These are phyloP conservation scores for Obelidium mucronatum DNA, from an alignment of 192 early-diverging fungal species.

Conservation along the genomic window DNA sequence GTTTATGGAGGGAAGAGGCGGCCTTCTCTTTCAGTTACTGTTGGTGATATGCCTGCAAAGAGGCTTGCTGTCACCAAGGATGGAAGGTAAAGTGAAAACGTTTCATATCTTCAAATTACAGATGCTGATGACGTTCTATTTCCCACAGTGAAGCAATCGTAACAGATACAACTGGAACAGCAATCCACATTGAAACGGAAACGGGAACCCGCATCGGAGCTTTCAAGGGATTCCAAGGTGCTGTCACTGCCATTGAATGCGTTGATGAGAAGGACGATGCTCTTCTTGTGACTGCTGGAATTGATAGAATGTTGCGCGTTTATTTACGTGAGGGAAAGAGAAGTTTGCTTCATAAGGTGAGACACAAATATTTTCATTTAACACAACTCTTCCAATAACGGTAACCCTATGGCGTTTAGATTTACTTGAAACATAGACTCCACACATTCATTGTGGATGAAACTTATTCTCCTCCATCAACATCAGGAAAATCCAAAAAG, in stretches of 20 bases:
- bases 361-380: background rate
- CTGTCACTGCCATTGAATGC: slow-evolving; percentile 41
- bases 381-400: background rate
- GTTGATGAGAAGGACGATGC: background rate
- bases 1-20: slow-evolving; percentile 63
- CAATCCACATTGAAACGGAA: slow-evolving; percentile 36
- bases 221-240: slow-evolving; percentile 49
- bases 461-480: background rate
- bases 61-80: slow-evolving; percentile 43
- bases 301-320: slow-evolving; percentile 82
- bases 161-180: slow-evolving; percentile 50
- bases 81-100: slow-evolving; percentile 21
- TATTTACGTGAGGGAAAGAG: slow-evolving; percentile 64
- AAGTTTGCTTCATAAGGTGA: slow-evolving; percentile 36
- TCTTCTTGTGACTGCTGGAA: slow-evolving; percentile 64
- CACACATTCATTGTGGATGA: slow-evolving; percentile 4
- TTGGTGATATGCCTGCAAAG: slow-evolving; percentile 76
- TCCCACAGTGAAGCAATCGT: slow-evolving; percentile 40
- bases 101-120: background rate
- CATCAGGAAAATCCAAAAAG: background rate
- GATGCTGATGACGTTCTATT: background rate
- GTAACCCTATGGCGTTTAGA: background rate
- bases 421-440: slow-evolving; percentile 23
- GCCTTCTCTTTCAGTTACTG: slow-evolving; percentile 71
- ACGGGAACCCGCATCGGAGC: slow-evolving; percentile 42